Evolutionary conservation across 768 basidiomycete species (phyloP), one percentile per base, ranked within the genome.

Genomic region (Coprinopsis cinerea): DNA sequence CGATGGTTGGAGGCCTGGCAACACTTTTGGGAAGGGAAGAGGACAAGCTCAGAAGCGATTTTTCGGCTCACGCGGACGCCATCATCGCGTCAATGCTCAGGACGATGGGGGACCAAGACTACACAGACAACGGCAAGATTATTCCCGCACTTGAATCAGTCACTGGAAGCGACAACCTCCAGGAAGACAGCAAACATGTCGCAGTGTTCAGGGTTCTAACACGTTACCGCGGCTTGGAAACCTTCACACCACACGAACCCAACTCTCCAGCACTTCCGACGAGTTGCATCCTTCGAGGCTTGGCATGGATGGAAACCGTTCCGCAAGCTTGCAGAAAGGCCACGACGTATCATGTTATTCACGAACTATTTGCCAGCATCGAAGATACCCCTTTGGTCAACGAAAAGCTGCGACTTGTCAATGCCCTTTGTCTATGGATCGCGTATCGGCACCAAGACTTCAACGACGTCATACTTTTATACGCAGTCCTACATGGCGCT

Each of bases 351-450:
- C 90, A 93, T 53, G 76, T 89, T 48, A 63, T 91, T 23, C 84
- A 86, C 51, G 77, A 79, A 44, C 72, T 95, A 13, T 81, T 94
- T 54, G 74, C 82, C 4, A 73, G 75, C 34, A 67, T 92, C 7
- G 78, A 88, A 51, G 63, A 67, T 9, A 79, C 81, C 0, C 83
- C 83, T 17, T 73, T 96, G 32, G 76, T 95, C 53, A 88, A 90
- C 61, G 91, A 95, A 61, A 89, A 94, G 60, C 64, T 82, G 34
- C 81, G 94, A 11, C 67, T 84, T 24, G 60, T 93, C 34, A 84
- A 90, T 48, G 77, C 81, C 1, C 67, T 95, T 39, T 80, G 79
- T 23, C 65, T 97, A 24, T 84, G 89, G 76, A 73, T 92, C 39
- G 74, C 92, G 2, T 73, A 78, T 34, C 77, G 80, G 50, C 63